A percentile compares a stretch with the other conserved stretches of the same genome.
These are phyloP conservation scores for Dichotomocladium elegans DNA, from an alignment of 371 early-diverging fungal genomes.

Conservation along the genomic window DNA sequence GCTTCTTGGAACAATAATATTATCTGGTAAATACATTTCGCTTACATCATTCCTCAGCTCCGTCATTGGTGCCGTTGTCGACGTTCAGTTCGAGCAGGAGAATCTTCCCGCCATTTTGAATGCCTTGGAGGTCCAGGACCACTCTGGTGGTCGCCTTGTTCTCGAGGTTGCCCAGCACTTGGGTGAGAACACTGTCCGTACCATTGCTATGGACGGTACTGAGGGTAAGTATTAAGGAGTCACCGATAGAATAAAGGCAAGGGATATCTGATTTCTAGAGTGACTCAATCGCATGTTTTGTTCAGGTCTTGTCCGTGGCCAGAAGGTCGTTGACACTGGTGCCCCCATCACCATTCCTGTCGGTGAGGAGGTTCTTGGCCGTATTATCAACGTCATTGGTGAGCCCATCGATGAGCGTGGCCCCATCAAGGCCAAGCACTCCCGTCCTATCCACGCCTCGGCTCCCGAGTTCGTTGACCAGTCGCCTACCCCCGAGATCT, in stretches of 20 bases:
- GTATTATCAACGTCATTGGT: constrained; percentile 99
- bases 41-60: constrained; percentile 10
- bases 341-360: constrained; percentile 93
- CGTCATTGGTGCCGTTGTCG: constrained; percentile 96
- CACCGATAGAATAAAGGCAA: background rate
- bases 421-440: constrained; percentile 85
- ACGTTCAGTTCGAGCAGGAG: constrained; percentile 91
- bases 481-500: constrained; percentile 89
- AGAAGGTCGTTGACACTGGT: constrained; percentile 93
- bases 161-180: constrained; percentile 94
- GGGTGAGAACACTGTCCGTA: constrained; percentile 95
- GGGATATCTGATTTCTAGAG: background rate
- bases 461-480: constrained; percentile 94
- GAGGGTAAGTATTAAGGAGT: constrained; percentile 14
- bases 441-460: constrained; percentile 83
- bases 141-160: constrained; percentile 75
- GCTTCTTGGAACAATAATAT: too few species aligned
- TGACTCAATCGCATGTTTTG: background rate
- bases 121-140: constrained; percentile 88
- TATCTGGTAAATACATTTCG: background rate
- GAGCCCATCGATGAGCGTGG: constrained; percentile 98
- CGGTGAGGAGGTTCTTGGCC: constrained; percentile 94
- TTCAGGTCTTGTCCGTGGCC: constrained; percentile 95
- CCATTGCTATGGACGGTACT: constrained; percentile 98
- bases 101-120: constrained; percentile 90